Percentiles rank a stretch among this genome's conserved stretches.
Conservation (phyloP, 2,329 filamentous ascomycete species). For the Geosmithia flava region DNA sequence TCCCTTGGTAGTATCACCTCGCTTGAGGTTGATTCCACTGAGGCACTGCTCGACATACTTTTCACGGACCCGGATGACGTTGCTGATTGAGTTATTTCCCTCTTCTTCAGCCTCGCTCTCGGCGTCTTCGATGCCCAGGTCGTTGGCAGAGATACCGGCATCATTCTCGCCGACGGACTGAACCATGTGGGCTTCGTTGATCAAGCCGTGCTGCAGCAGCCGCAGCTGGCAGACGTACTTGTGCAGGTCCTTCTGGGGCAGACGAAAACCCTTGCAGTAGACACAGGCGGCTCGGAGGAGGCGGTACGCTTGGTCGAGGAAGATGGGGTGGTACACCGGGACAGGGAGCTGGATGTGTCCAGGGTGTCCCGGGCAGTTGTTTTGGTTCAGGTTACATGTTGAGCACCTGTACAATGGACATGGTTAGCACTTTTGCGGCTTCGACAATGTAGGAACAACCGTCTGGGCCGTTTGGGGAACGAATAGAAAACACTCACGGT, state of each 20-base stretch:
- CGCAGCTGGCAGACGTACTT: conserved; percentile 74
- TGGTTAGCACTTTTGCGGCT: neutral
- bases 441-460: neutral
- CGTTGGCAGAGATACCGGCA: conserved; percentile 18
- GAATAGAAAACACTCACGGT: conserved; percentile 38
- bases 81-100: conserved; percentile 39
- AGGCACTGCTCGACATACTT: conserved; percentile 65
- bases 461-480: neutral
- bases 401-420: conserved; percentile 50
- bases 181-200: conserved; percentile 53
- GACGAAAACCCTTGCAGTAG: conserved; percentile 79
- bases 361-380: conserved; percentile 79
- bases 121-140: conserved; percentile 21
- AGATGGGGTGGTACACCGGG: conserved; percentile 91
- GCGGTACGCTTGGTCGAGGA: conserved; percentile 82
- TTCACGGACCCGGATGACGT: conserved; percentile 37
- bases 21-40: conserved; percentile 38
- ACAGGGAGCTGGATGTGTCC: conserved; percentile 93
- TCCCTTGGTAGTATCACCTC: conserved; percentile 38
- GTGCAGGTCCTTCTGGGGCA: conserved; percentile 66
- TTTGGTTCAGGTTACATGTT: conserved; percentile 77
- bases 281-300: conserved; percentile 78
- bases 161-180: conserved; percentile 37
- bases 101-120: conserved; percentile 54
- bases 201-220: conserved; percentile 71